Evolutionary conservation across 2,329 filamentous ascomycete genomes (phyloP).

Genomic region (Sclerotinia spermophila): DNA sequence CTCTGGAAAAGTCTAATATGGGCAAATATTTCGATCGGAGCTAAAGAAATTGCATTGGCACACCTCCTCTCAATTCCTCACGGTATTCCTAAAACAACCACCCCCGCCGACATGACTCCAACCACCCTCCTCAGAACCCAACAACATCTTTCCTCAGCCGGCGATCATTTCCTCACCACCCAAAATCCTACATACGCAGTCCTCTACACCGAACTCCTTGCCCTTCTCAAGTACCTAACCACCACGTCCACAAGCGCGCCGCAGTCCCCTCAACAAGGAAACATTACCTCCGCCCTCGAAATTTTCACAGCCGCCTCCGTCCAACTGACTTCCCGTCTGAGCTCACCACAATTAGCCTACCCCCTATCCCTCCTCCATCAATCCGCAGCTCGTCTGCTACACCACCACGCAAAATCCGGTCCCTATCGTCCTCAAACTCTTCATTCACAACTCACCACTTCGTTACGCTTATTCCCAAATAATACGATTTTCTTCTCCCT

Average conservation of each 20-base stretch:
- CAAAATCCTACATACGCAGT: slow-evolving; percentile 48
- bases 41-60: slow-evolving; percentile 37
- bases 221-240: slow-evolving; percentile 63
- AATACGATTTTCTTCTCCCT: slow-evolving; percentile 75
- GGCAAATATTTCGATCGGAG: slow-evolving; percentile 27
- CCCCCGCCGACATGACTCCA: slow-evolving; percentile 24
- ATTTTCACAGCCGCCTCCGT: slow-evolving; percentile 43
- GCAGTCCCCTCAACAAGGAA: slow-evolving; percentile 48
- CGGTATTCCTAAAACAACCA: slow-evolving; percentile 34
- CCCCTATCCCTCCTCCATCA: slow-evolving; percentile 66
- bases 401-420: slow-evolving; percentile 55
- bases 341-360: slow-evolving; percentile 31
- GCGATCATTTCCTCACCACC: slow-evolving; percentile 54
- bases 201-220: slow-evolving; percentile 57
- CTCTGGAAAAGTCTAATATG: slow-evolving; percentile 36
- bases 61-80: slow-evolving; percentile 42
- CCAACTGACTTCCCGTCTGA: slow-evolving; percentile 42
- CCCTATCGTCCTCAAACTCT: slow-evolving; percentile 66
- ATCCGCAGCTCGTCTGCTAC: slow-evolving; percentile 61
- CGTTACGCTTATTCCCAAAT: slow-evolving; percentile 62
- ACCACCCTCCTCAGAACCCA: slow-evolving; percentile 48
- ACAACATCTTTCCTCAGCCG: slow-evolving; percentile 50
- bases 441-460: slow-evolving; percentile 57
- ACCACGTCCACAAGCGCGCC: slow-evolving; percentile 40
- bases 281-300: slow-evolving; percentile 50